These are phyloP conservation scores for Backusella macrospora DNA, from an alignment of 192 early-diverging fungal species.

Conservation along the genomic window DNA sequence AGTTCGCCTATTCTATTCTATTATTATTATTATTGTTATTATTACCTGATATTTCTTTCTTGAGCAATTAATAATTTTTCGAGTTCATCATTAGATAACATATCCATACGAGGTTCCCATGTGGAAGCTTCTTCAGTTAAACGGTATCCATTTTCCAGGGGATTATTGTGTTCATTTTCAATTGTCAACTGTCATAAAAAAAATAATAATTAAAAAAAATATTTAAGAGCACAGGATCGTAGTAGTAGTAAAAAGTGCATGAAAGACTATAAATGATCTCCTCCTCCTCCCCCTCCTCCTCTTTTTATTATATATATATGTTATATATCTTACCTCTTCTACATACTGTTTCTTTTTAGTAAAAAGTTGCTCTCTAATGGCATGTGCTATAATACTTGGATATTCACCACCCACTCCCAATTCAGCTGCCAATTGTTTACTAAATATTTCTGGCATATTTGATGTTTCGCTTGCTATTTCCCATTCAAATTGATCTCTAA, in stretches of 20 bases:
- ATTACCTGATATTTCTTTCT: constrained; percentile 60
- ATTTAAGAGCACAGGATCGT: neutral
- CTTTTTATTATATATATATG: too few relatives aligned
- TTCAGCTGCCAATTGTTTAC: constrained; percentile 64
- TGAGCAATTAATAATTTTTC: constrained; percentile 60
- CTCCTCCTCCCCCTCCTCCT: neutral
- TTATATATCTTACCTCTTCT: constrained; percentile 39
- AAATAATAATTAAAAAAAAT: neutral
- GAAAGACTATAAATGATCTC: neutral
- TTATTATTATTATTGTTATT: neutral
- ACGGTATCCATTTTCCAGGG: constrained; percentile 50
- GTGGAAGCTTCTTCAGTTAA: constrained; percentile 47
- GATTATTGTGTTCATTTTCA: constrained; percentile 40
- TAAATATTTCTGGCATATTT: constrained; percentile 73
- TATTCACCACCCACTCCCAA: constrained; percentile 83
- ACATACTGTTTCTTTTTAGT: constrained; percentile 54
- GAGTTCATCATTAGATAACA: constrained; percentile 59
- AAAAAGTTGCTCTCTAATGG: constrained; percentile 76
- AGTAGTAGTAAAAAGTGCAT: neutral
- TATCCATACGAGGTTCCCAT: constrained; percentile 60
- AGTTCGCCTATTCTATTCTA: neutral
- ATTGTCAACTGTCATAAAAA: constrained; percentile 26
- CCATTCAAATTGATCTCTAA: constrained; percentile 94
- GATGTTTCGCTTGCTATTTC: constrained; percentile 59
- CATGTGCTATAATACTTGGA: constrained; percentile 72